Conservation (phyloP, 129 eudicot species). For the Arctium minus region DNA sequence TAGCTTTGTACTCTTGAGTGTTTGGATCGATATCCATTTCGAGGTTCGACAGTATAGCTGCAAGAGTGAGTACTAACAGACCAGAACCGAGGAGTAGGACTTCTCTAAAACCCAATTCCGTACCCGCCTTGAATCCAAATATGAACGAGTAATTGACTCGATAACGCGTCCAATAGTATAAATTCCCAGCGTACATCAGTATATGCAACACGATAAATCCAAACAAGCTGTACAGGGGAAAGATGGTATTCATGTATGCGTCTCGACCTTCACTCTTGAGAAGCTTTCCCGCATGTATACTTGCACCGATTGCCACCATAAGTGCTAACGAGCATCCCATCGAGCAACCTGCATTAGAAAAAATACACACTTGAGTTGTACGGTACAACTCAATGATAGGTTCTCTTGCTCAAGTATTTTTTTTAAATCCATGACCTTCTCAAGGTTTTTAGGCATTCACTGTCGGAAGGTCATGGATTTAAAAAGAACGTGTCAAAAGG, state of each 20-base stretch:
- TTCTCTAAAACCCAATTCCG: constrained; percentile 54
- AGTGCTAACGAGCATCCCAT: constrained; percentile 73
- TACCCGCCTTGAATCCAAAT: constrained; percentile 47
- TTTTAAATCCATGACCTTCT: not conserved
- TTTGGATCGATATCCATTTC: constrained; percentile 50
- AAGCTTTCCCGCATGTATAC: constrained; percentile 40
- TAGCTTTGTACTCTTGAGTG: constrained; percentile 31
- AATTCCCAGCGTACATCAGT: constrained; percentile 37
- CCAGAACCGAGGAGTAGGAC: constrained; percentile 58
- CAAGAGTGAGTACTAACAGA: constrained; percentile 55
- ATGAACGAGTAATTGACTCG: constrained; percentile 52
- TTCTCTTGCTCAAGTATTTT: not conserved
- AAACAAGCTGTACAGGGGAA: constrained; percentile 68
- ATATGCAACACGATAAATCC: constrained; percentile 44
- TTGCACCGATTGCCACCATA: constrained; percentile 34
- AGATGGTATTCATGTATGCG: constrained; percentile 60
- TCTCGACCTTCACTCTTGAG: constrained; percentile 37
- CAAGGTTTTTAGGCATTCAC: not conserved
- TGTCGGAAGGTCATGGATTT: not conserved
- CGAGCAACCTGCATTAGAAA: constrained; percentile 47
- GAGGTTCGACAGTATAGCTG: constrained; percentile 50
- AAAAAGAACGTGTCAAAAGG: not conserved
- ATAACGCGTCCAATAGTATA: constrained; percentile 40
- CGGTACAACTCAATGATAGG: not conserved
- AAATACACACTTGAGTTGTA: not conserved